Percentiles rank a stretch among this genome's conserved stretches.
Evolutionary conservation across 2,329 filamentous ascomycete species (phyloP).

Genomic region (Anisogramma anomala): DNA sequence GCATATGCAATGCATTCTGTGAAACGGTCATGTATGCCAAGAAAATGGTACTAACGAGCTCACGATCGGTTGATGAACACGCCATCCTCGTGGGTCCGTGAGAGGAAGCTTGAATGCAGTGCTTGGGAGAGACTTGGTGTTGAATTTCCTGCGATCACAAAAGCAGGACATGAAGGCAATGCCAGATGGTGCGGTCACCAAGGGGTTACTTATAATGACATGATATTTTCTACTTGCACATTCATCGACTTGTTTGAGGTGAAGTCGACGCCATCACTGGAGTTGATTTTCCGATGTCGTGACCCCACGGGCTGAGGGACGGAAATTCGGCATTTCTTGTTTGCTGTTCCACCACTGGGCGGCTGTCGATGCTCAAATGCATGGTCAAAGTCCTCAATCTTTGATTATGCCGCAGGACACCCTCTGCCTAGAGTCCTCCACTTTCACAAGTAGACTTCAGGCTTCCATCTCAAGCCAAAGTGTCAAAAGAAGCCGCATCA

Average conservation of each 20-base stretch:
- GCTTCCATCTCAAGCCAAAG: no score
- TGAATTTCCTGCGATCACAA: no score
- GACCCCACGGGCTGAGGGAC: background rate
- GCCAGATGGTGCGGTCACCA: background rate
- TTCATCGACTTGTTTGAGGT: background rate
- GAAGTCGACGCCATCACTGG: background rate
- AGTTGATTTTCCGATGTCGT: background rate
- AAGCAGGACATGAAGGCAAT: no score
- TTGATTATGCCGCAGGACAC: no score
- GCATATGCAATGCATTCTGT: background rate
- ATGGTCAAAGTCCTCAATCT: background rate
- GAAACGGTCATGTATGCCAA: background rate
- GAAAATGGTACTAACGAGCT: background rate
- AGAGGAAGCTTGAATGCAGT: background rate
- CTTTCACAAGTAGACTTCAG: no score
- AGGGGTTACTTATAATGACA: background rate
- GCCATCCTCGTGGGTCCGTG: background rate
- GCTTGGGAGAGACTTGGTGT: background rate
- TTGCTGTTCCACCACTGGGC: no score
- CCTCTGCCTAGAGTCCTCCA: no score
- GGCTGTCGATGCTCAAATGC: background rate
- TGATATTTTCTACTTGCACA: background rate
- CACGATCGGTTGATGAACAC: background rate
- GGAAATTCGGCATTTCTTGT: background rate
- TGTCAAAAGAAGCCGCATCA: no score